phyloP scores from a whole-genome alignment of 2,329 filamentous ascomycete genomes.

The Orbilia blumenaviensis region DNA sequence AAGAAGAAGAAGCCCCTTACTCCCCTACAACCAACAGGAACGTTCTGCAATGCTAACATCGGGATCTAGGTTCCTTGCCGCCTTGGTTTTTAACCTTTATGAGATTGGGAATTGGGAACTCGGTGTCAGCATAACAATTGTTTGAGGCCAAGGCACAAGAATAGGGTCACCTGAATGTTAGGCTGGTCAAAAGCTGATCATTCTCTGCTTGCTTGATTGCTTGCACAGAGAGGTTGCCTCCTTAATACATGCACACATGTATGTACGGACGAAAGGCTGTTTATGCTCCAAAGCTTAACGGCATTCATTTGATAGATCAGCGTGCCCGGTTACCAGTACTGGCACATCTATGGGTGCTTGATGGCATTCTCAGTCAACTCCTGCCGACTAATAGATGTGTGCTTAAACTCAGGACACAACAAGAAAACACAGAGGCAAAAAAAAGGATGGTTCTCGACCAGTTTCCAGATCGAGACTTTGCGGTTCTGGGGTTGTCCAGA shows the following conservation, averaged over 20 bases:
- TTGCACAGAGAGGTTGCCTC: not conserved
- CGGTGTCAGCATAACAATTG: not conserved
- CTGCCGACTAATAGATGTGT: not conserved
- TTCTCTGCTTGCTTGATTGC: too few relatives aligned
- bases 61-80: slow-evolving; percentile 38
- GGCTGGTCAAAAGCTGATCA: slow-evolving; percentile 23
- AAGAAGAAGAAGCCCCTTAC: too few relatives aligned
- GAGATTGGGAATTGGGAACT: not conserved
- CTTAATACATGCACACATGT: not conserved
- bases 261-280: not conserved
- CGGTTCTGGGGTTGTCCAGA: slow-evolving; percentile 44
- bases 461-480: slow-evolving; percentile 32
- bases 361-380: not conserved
- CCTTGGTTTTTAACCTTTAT: slow-evolving; percentile 15
- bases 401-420: not conserved
- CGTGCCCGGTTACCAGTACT: slow-evolving; percentile 11
- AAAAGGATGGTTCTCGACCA: slow-evolving; percentile 27
- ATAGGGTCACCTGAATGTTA: slow-evolving; percentile 38
- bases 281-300: not conserved
- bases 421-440: not conserved
- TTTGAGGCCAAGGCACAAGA: slow-evolving; percentile 49
- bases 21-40: slow-evolving; percentile 7
- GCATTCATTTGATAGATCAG: slow-evolving; percentile 10
- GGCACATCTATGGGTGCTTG: not conserved
- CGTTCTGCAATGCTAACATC: slow-evolving; percentile 32